A percentile compares a stretch with the other conserved stretches of the same genome.
phyloP scores from a whole-genome alignment of 208 protist species.

The Herpetomonas tarakana region DNA sequence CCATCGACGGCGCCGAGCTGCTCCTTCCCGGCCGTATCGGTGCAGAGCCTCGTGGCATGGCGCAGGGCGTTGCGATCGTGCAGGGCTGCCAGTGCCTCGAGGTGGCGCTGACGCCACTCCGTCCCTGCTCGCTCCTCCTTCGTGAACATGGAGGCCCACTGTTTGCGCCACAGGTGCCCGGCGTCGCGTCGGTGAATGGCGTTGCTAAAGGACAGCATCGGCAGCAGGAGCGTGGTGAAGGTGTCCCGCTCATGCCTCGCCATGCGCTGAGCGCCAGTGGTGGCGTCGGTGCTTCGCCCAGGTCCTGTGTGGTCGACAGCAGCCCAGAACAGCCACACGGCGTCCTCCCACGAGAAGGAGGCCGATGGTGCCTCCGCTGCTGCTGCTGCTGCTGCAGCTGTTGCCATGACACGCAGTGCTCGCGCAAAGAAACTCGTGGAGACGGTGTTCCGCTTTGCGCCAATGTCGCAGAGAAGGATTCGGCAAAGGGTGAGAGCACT shows the following conservation, averaged over 20 bases:
- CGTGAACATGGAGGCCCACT: conserved; percentile 34
- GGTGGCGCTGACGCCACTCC: conserved; percentile 28
- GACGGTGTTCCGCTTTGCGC: background rate
- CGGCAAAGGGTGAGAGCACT: background rate
- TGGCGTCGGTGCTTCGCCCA: background rate
- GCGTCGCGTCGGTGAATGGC: conserved; percentile 25
- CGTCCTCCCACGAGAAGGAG: conserved; percentile 39
- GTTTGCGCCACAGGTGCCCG: conserved; percentile 43
- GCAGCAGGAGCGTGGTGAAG: conserved; percentile 39
- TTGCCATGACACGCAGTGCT: conserved; percentile 9
- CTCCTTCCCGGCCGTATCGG: background rate
- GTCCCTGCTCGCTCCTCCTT: conserved; percentile 15
- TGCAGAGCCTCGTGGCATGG: conserved; percentile 18
- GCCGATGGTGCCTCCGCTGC: background rate
- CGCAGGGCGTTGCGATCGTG: conserved; percentile 27
- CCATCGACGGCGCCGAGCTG: background rate
- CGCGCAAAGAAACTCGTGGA: conserved; percentile 17
- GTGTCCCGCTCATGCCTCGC: conserved; percentile 43
- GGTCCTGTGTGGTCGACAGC: conserved; percentile 57
- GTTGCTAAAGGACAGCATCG: conserved; percentile 44
- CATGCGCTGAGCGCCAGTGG: background rate
- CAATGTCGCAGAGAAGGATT: background rate
- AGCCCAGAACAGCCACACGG: conserved; percentile 64
- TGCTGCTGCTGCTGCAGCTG: background rate
- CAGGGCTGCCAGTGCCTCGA: conserved; percentile 43